These are phyloP conservation scores for Withania somnifera DNA, from an alignment of 305 asterid species.

Conservation along the genomic window DNA sequence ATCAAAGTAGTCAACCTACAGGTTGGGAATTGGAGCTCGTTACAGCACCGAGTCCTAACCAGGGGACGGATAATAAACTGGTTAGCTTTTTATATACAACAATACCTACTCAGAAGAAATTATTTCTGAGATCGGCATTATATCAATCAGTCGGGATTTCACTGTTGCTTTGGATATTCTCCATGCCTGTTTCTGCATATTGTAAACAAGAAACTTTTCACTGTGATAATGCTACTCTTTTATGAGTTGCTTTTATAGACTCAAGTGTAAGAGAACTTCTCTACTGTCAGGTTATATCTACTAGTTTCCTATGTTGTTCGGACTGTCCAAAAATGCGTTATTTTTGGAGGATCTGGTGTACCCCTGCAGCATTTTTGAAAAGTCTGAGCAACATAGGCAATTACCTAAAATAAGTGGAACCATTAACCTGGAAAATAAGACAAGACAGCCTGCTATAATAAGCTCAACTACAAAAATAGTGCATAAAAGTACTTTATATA, in stretches of 20 bases:
- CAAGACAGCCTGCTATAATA: too few species aligned
- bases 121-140: background rate
- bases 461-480: too few species aligned
- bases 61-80: constrained; percentile 23
- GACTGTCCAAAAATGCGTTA: too few species aligned
- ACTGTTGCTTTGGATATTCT: background rate
- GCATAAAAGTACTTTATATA: too few species aligned
- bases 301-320: too few species aligned
- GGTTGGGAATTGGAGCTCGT: constrained; percentile 65
- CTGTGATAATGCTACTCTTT: background rate
- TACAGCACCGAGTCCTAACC: constrained; percentile 19
- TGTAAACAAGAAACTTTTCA: too few species aligned
- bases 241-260: background rate
- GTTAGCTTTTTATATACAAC: background rate
- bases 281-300: background rate
- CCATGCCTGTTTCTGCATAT: background rate
- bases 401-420: too few species aligned
- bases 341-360: too few species aligned
- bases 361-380: too few species aligned
- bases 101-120: background rate
- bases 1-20: constrained; percentile 25
- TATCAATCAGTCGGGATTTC: too few species aligned
- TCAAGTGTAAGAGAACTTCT: background rate
- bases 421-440: too few species aligned
- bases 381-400: too few species aligned